Evolutionary conservation across 139 green algal genomes (phyloP).

Genomic region (Chara braunii): DNA sequence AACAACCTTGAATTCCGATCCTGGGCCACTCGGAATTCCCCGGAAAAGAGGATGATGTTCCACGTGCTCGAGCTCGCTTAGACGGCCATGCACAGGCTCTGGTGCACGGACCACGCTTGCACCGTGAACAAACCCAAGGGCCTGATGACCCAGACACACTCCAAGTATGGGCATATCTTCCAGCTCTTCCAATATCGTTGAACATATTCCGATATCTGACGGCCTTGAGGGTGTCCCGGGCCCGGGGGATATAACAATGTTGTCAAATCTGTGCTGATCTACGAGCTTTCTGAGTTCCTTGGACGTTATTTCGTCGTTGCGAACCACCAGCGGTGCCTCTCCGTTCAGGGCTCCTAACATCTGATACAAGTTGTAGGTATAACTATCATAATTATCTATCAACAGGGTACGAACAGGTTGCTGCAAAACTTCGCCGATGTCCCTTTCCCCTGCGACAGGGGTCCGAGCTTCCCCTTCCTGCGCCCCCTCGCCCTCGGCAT

Average conservation of each 20-base stretch:
- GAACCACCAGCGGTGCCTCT: slow-evolving; percentile 71
- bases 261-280: slow-evolving; percentile 46
- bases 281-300: slow-evolving; percentile 49
- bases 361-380: slow-evolving; percentile 97
- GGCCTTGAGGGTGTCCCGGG: slow-evolving; percentile 69
- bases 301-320: slow-evolving; percentile 69
- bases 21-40: slow-evolving; percentile 60
- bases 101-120: slow-evolving; percentile 59
- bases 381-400: slow-evolving; percentile 98
- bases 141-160: slow-evolving; percentile 88
- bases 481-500: too few species aligned
- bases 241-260: slow-evolving; percentile 91
- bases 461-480: too few species aligned
- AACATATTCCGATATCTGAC: slow-evolving; percentile 70
- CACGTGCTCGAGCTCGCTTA: slow-evolving; percentile 57
- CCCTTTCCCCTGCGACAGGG: too few species aligned
- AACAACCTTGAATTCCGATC: slow-evolving; percentile 45
- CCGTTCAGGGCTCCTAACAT: slow-evolving; percentile 76
- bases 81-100: slow-evolving; percentile 81
- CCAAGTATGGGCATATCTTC: slow-evolving; percentile 75
- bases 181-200: slow-evolving; percentile 22
- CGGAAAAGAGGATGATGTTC: slow-evolving; percentile 72
- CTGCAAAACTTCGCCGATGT: background rate
- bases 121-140: slow-evolving; percentile 69
- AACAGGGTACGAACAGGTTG: slow-evolving; percentile 53